A percentile compares a stretch with the other conserved stretches of the same genome.
phyloP scores from a whole-genome alignment of 257 asterid species.

The Solanum megistacrolobum region DNA sequence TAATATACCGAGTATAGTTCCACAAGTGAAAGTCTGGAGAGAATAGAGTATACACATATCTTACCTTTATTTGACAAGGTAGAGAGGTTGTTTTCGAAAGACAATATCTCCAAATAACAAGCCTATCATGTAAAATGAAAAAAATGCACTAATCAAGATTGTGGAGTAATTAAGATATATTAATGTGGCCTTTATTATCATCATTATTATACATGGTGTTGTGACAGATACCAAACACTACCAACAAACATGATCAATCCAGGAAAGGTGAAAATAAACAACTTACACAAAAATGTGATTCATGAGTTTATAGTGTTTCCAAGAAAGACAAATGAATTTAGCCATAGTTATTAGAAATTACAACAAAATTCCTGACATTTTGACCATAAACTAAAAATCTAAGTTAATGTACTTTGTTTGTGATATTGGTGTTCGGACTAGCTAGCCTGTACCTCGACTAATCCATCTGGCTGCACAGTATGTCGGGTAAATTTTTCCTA shows the following conservation, averaged over 20 bases:
- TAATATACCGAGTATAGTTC: too few species aligned
- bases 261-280: neutral
- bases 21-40: neutral
- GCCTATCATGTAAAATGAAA: neutral
- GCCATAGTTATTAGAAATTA: neutral
- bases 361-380: neutral
- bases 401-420: neutral
- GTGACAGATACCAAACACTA: neutral
- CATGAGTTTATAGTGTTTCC: neutral
- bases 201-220: neutral
- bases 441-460: neutral
- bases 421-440: neutral
- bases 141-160: neutral
- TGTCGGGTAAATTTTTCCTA: neutral
- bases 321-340: neutral
- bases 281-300: neutral
- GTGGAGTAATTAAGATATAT: neutral
- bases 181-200: neutral
- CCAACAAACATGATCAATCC: neutral
- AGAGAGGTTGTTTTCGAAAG: too few species aligned
- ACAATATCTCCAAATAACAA: neutral
- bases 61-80: neutral
- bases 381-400: neutral
- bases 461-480: neutral
- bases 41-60: neutral